Conservation (phyloP, 2,329 filamentous ascomycete genomes). For the Trichocomaceae sp. region DNA sequence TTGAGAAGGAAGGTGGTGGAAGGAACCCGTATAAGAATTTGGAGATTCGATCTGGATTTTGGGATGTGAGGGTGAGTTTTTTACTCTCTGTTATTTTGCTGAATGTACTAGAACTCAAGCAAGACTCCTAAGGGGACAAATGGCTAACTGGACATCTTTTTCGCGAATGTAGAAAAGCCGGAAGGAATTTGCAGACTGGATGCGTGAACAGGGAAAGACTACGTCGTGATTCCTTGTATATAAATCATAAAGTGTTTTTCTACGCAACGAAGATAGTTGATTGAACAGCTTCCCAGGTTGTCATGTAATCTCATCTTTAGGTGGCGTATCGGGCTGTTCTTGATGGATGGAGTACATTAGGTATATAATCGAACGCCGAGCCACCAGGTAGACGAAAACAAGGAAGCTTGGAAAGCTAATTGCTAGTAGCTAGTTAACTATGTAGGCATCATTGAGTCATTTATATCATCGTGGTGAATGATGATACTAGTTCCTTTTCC, state of each 20-base stretch:
- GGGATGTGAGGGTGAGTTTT: slow-evolving; percentile 68
- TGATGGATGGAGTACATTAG: too few relatives aligned
- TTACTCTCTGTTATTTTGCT: not conserved
- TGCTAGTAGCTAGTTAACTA: too few relatives aligned
- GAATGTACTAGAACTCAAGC: not conserved
- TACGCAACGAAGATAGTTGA: not conserved
- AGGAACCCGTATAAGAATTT: slow-evolving; percentile 74
- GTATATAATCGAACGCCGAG: too few relatives aligned
- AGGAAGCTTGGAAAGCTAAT: too few relatives aligned
- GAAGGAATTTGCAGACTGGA: slow-evolving; percentile 73
- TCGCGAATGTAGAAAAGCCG: slow-evolving; percentile 48
- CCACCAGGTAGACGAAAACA: too few relatives aligned
- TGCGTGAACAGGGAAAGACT: slow-evolving; percentile 35
- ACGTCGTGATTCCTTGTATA: not conserved
- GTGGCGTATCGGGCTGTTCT: too few relatives aligned
- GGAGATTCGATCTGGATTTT: slow-evolving; percentile 76
- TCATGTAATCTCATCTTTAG: not conserved
- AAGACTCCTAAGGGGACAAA: not conserved
- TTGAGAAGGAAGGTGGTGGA: slow-evolving; percentile 59
- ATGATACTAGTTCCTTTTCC: too few relatives aligned
- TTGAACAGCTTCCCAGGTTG: not conserved
- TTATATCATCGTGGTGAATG: too few relatives aligned
- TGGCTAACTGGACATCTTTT: slow-evolving; percentile 1
- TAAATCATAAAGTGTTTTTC: not conserved
- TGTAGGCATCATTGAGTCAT: too few relatives aligned